Evolutionary conservation across 1,284 basidiomycete genomes (phyloP).

Genomic region (Puccinia hordei): DNA sequence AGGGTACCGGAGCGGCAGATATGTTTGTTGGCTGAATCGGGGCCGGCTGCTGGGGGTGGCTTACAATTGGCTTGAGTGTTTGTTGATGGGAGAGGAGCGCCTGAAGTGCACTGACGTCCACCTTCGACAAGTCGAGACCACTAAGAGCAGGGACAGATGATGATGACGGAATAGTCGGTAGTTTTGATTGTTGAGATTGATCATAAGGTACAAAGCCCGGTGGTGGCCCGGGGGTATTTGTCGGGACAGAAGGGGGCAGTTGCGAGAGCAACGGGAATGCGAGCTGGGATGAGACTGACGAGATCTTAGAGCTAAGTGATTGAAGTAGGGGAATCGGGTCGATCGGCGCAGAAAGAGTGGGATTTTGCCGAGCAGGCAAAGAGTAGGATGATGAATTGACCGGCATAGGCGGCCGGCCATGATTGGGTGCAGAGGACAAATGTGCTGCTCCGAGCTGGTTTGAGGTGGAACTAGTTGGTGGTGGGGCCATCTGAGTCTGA

Average conservation of each 20-base stretch:
- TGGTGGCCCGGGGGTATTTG: conserved; percentile 24
- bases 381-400: conserved; percentile 21
- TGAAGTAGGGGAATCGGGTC: conserved; percentile 43
- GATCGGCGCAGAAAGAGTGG: conserved; percentile 8
- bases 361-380: conserved; percentile 7
- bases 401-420: neutral
- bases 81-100: conserved; percentile 37
- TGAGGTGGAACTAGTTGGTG: neutral
- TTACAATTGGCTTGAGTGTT: conserved; percentile 4
- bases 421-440: conserved; percentile 23
- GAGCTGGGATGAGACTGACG: conserved; percentile 29
- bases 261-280: conserved; percentile 38
- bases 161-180: neutral
- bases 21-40: neutral
- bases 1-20: neutral
- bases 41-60: conserved; percentile 11
- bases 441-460: neutral
- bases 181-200: neutral
- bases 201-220: conserved; percentile 47
- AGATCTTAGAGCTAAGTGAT: conserved; percentile 38
- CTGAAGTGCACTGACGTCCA: conserved; percentile 40
- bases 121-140: conserved; percentile 41
- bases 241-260: neutral
- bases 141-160: conserved; percentile 7
- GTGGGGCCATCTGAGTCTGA: neutral